Conservation (phyloP, 331 rosid genomes). For the Malus hybrid region DNA sequence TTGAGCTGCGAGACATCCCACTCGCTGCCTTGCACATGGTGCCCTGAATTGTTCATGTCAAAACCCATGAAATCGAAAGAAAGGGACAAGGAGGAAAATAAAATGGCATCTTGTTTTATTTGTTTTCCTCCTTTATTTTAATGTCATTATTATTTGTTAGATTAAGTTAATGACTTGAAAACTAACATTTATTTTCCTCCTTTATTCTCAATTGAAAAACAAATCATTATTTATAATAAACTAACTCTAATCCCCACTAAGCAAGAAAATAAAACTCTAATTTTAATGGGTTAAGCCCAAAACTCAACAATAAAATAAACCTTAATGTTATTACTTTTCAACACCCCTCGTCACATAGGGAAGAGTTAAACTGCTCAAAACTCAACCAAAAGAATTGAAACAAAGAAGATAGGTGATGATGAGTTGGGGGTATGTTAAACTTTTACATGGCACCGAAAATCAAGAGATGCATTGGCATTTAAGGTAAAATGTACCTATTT, state of each 20-base stretch:
- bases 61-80: constrained; percentile 1
- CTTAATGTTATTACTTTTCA: too few species aligned
- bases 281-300: too few species aligned
- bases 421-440: neutral
- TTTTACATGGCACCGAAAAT: neutral
- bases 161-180: neutral
- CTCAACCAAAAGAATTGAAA: neutral
- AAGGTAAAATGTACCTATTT: neutral
- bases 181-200: neutral
- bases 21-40: neutral
- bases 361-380: neutral
- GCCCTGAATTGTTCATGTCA: neutral
- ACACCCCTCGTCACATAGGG: neutral
- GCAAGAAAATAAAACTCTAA: too few species aligned
- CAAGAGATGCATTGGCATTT: neutral
- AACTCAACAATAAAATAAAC: too few species aligned
- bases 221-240: too few species aligned
- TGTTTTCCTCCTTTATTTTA: neutral
- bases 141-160: neutral
- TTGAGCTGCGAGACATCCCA: neutral
- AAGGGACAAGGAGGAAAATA: neutral
- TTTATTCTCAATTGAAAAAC: too few species aligned
- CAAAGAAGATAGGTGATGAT: neutral
- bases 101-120: neutral
- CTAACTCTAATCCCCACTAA: too few species aligned